phyloP scores from a whole-genome alignment of 768 basidiomycete genomes.

The Exidia glandulosa region DNA sequence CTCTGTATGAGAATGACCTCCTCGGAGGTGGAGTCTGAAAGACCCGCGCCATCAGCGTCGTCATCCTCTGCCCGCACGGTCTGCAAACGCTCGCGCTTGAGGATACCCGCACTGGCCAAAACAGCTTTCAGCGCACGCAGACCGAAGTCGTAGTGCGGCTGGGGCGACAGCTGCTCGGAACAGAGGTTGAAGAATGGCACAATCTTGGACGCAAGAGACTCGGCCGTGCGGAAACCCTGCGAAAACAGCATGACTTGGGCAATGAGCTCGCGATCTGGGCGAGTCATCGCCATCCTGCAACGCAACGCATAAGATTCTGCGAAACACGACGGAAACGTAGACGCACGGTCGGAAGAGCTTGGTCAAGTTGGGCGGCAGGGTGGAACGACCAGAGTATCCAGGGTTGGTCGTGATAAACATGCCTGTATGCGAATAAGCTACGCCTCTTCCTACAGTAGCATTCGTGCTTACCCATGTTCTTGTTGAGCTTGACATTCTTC shows the following conservation, averaged over 20 bases:
- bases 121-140: conserved; percentile 95
- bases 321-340: neutral
- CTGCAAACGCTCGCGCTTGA: conserved; percentile 84
- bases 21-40: conserved; percentile 70
- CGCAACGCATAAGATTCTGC: conserved; percentile 8
- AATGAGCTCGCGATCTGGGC: conserved; percentile 95
- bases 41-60: conserved; percentile 27
- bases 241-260: conserved; percentile 99
- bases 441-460: neutral
- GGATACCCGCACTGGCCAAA: conserved; percentile 89
- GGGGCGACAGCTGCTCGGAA: conserved; percentile 90
- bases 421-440: conserved; percentile 31
- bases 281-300: conserved; percentile 93
- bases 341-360: conserved; percentile 88
- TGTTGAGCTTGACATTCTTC: conserved; percentile 84
- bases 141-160: conserved; percentile 99
- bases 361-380: conserved; percentile 75
- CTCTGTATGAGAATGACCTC: conserved; percentile 98
- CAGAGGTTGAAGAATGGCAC: conserved; percentile 99
- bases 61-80: conserved; percentile 28
- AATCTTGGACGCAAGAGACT: conserved; percentile 93
- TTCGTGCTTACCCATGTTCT: conserved; percentile 66
- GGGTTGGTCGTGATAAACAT: conserved; percentile 99
- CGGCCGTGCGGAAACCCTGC: conserved; percentile 97
- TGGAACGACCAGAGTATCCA: conserved; percentile 95